Conservation (phyloP, 2,329 filamentous ascomycete genomes). For the Onygena corvina region DNA sequence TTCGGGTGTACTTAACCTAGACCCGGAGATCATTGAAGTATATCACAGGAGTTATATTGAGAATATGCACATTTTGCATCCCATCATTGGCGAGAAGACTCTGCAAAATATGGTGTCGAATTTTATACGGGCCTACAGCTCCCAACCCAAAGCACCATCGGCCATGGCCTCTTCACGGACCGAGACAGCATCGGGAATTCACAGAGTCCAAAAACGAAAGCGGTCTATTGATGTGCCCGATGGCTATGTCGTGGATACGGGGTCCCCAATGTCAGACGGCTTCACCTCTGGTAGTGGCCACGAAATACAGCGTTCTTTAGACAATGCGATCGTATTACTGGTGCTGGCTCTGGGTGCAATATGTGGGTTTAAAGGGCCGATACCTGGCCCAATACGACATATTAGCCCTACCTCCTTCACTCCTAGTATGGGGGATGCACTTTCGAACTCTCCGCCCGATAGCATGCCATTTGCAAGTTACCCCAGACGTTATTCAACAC, state of each 20-base stretch:
- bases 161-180: neutral
- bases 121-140: conserved; percentile 41
- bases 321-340: conserved; percentile 69
- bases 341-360: conserved; percentile 81
- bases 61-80: conserved; percentile 52
- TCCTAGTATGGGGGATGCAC: conserved; percentile 2
- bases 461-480: conserved; percentile 8
- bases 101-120: conserved; percentile 41
- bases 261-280: conserved; percentile 10
- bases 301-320: conserved; percentile 49
- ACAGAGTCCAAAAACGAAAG: conserved; percentile 15
- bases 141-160: conserved; percentile 7
- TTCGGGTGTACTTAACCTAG: conserved; percentile 42
- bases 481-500: conserved; percentile 7
- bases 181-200: conserved; percentile 6
- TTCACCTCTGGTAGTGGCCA: conserved; percentile 4
- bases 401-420: conserved; percentile 14
- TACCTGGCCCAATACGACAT: conserved; percentile 45
- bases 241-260: conserved; percentile 8
- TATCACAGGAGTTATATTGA: conserved; percentile 46
- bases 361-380: conserved; percentile 41
- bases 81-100: conserved; percentile 46
- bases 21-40: conserved; percentile 38
- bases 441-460: conserved; percentile 2
- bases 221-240: conserved; percentile 12